These are phyloP conservation scores for Inga laurina DNA, from an alignment of 306 rosid genomes.

Conservation along the genomic window DNA sequence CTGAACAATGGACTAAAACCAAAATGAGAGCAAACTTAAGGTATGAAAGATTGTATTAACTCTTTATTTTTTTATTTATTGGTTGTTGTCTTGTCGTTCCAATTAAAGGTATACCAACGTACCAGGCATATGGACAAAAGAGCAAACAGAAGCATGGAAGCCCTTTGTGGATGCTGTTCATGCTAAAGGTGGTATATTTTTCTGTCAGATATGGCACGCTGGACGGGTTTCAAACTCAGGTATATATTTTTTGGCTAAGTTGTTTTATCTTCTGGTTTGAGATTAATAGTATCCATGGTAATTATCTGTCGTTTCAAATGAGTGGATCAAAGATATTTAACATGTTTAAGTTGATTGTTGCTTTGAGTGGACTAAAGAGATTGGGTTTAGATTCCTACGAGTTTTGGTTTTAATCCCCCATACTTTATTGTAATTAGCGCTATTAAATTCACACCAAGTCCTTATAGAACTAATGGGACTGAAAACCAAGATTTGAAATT, in stretches of 20 bases:
- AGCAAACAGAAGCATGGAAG: constrained; percentile 59
- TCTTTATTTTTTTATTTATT: neutral
- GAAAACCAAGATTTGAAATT: no score
- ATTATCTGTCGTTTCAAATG: neutral
- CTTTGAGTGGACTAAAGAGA: neutral
- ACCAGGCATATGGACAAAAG: constrained; percentile 55
- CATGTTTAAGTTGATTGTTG: neutral
- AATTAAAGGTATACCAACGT: constrained; percentile 23
- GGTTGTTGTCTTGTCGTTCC: neutral
- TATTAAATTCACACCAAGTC: no score
- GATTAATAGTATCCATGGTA: neutral
- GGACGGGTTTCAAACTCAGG: constrained; percentile 50
- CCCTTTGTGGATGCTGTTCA: constrained; percentile 55
- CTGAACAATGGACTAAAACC: no score
- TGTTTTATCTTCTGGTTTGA: neutral
- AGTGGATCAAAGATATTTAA: neutral
- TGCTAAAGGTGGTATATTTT: constrained; percentile 52
- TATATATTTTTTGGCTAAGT: neutral
- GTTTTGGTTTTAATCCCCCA: no score
- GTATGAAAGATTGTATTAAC: no score
- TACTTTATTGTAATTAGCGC: no score
- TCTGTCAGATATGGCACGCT: constrained; percentile 48
- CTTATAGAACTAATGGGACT: no score
- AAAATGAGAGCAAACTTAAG: no score
- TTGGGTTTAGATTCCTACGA: no score